Evolutionary conservation across 164 flowering plant genomes (phyloP).

Genomic region (Euptelea pleiosperma): DNA sequence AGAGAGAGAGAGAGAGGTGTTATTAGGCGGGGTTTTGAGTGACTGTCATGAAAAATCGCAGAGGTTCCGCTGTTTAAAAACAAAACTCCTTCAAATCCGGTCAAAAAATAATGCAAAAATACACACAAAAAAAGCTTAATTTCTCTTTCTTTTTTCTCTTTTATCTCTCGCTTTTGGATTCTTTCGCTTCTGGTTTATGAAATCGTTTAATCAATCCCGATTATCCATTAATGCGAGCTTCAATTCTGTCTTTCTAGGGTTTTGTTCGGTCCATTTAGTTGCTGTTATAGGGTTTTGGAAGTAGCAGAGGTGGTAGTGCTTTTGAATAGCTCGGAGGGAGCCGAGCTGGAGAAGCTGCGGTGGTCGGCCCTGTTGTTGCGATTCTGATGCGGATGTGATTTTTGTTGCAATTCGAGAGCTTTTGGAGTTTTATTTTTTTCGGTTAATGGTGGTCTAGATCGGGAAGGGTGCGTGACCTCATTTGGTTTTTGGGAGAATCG

Average conservation of each 20-base stretch:
- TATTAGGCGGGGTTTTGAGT: slow-evolving; percentile 7
- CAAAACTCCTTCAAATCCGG: slow-evolving; percentile 22
- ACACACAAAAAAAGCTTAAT: slow-evolving; percentile 5
- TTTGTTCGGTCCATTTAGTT: slow-evolving; percentile 6
- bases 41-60: slow-evolving; percentile 18
- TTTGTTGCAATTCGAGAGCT: slow-evolving; percentile 1
- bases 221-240: slow-evolving; percentile 8
- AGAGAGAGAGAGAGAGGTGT: slow-evolving; percentile 1
- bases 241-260: slow-evolving; percentile 19
- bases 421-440: background rate
- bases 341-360: background rate
- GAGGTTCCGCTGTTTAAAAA: slow-evolving; percentile 14
- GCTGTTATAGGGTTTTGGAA: slow-evolving; percentile 4
- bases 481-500: background rate
- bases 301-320: background rate
- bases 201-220: slow-evolving; percentile 11
- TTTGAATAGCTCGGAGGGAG: background rate
- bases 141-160: slow-evolving; percentile 14
- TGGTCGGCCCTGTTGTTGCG: background rate
- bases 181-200: background rate
- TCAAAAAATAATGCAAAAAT: slow-evolving; percentile 2
- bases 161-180: background rate
- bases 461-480: slow-evolving; percentile 8
- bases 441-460: slow-evolving; percentile 5
- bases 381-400: background rate